Conservation (phyloP, 257 asterid genomes). For the Nicotiana noctiflora region DNA sequence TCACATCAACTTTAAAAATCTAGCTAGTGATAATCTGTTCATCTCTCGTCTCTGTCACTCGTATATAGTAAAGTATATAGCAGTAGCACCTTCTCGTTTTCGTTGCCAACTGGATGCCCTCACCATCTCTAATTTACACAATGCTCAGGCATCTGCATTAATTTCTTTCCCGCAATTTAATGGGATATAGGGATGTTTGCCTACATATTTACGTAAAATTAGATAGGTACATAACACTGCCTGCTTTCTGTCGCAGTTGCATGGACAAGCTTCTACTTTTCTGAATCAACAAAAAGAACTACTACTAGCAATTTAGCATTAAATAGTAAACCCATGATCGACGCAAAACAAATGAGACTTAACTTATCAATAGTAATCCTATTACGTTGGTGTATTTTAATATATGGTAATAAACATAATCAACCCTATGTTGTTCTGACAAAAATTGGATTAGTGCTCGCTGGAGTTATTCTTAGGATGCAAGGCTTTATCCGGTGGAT, state of each 20-base stretch:
- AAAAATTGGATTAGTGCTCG: too few relatives aligned
- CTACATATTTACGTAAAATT: background rate
- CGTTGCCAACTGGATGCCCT: background rate
- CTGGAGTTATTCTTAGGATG: too few relatives aligned
- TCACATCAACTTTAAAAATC: background rate
- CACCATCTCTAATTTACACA: background rate
- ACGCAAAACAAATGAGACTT: background rate
- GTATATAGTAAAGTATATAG: background rate
- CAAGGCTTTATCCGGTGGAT: too few relatives aligned
- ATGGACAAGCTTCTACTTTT: background rate
- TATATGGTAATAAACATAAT: too few relatives aligned
- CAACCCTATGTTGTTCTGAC: too few relatives aligned
- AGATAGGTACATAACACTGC: background rate
- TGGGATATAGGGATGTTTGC: background rate
- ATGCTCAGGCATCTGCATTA: background rate
- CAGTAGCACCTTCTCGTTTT: background rate
- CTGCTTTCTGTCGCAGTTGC: background rate
- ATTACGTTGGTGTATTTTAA: too few relatives aligned
- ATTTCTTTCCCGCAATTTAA: background rate
- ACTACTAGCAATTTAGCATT: background rate
- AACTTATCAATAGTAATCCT: too few relatives aligned
- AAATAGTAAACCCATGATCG: background rate
- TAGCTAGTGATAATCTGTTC: background rate
- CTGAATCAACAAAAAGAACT: background rate
- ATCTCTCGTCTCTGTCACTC: slow-evolving; percentile 1